Evolutionary conservation across 208 protist genomes (phyloP).

Genomic region (Leishmania braziliensis): DNA sequence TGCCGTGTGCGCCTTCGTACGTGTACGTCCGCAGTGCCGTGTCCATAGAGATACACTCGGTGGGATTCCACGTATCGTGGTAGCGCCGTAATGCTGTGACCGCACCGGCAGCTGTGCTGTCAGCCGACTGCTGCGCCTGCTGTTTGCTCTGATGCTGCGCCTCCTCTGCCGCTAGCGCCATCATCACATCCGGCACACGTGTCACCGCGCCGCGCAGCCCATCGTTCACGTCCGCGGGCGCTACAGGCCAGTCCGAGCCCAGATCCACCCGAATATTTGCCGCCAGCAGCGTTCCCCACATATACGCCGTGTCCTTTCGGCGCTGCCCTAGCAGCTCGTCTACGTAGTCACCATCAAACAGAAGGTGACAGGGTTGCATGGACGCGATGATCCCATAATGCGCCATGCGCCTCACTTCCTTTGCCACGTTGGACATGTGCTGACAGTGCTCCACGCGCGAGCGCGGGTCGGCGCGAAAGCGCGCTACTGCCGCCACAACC

Average conservation of each 20-base stretch:
- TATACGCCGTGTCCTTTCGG: slow-evolving; percentile 50
- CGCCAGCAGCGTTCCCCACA: slow-evolving; percentile 50
- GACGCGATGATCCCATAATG: slow-evolving; percentile 60
- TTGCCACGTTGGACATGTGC: slow-evolving; percentile 44
- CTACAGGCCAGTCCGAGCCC: slow-evolving; percentile 75
- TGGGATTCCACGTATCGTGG: slow-evolving; percentile 50
- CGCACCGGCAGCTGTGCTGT: slow-evolving; percentile 2
- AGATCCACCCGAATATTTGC: slow-evolving; percentile 41
- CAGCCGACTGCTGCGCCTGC: neutral
- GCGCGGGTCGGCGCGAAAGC: slow-evolving; percentile 41
- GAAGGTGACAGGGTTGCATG: slow-evolving; percentile 72
- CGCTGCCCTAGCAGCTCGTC: slow-evolving; percentile 42
- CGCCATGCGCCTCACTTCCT: slow-evolving; percentile 51
- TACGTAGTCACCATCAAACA: slow-evolving; percentile 62
- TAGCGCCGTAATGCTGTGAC: slow-evolving; percentile 27
- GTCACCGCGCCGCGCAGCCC: slow-evolving; percentile 60
- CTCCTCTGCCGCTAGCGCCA: slow-evolving; percentile 41
- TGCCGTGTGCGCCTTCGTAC: slow-evolving; percentile 51
- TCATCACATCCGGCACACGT: slow-evolving; percentile 62
- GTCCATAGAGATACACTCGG: slow-evolving; percentile 62
- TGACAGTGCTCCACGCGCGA: slow-evolving; percentile 75
- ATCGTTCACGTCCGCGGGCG: slow-evolving; percentile 47
- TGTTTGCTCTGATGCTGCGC: slow-evolving; percentile 7
- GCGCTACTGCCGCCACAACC: slow-evolving; percentile 10
- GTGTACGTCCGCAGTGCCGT: slow-evolving; percentile 60